Evolutionary conservation across 352 stramenopile species (phyloP), one percentile per base, ranked within the genome.

Genomic region (Pilasporangium apinafurcum): DNA sequence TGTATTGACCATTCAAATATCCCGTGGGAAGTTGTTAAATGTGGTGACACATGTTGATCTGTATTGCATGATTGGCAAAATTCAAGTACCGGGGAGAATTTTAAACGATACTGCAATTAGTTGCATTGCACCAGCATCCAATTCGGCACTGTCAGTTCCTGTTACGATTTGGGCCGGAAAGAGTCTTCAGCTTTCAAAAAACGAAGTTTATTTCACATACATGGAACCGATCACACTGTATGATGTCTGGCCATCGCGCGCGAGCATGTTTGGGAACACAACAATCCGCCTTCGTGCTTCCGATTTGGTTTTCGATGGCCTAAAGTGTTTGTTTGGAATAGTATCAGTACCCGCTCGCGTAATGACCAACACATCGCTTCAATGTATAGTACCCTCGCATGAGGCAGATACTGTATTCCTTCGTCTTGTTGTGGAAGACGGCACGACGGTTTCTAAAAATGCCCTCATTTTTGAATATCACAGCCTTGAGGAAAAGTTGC

Each of bases 321-420:
- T 77, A 8, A 44, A 39, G 13, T 82, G 68, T 22, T 33, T 57
- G 14, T 80, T 83, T 43, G 69, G 54, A 7, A 59, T 50, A 2
- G 34, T 47, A 20, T 17, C 44, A 9, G 45, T 66, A 31, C 40
- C 53, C 27, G 46, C 53, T 22, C 34, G 40, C 12, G 25, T 73
- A 33, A 8, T 48, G 33, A 32, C 31, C 3, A 37, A 57, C 4
- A 41, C 33, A 25, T 17, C n/a, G 16, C 21, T 77, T 26, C 14
- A 9, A 40, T 83, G 69, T 27, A n/a, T 59, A 12, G 56, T 55
- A 37, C 69, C 69, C 44, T 27, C 55, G 2, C 44, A 62, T 16
- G 7, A 31, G 4, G 38, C 44, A 22, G 34, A 33, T 10, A 44
- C 45, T 2, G 37, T 63, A n/a, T 32, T 44, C 13, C 45, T 82